phyloP scores from a whole-genome alignment of 257 asterid species.

The Orobanche coerulescens region DNA sequence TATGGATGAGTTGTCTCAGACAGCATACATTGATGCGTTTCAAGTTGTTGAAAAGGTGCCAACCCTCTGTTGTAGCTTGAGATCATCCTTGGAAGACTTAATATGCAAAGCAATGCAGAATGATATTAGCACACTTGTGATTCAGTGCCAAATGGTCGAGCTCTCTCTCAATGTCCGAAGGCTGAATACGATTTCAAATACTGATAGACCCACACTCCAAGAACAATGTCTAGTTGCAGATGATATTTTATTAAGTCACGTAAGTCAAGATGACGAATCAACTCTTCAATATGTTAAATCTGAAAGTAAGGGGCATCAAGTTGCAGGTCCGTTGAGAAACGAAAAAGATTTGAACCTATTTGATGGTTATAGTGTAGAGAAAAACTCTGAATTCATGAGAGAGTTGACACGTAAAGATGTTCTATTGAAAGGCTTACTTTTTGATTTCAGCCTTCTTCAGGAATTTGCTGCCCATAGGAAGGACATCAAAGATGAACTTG shows the following conservation, averaged over 20 bases:
- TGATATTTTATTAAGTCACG: slow-evolving; percentile 18
- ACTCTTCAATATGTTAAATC: slow-evolving; percentile 18
- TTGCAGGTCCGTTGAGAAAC: slow-evolving; percentile 16
- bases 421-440: slow-evolving; percentile 70
- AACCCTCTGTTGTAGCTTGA: slow-evolving; percentile 35
- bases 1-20: slow-evolving; percentile 37
- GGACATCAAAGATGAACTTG: slow-evolving; percentile 63
- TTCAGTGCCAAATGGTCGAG: slow-evolving; percentile 39
- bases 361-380: slow-evolving; percentile 28
- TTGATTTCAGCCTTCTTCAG: slow-evolving; percentile 82
- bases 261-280: slow-evolving; percentile 18
- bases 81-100: slow-evolving; percentile 45
- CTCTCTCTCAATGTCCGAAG: slow-evolving; percentile 24
- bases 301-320: slow-evolving; percentile 25
- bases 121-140: slow-evolving; percentile 38
- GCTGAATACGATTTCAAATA: slow-evolving; percentile 16
- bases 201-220: slow-evolving; percentile 24
- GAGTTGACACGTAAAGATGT: slow-evolving; percentile 57
- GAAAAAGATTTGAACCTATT: slow-evolving; percentile 26
- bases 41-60: slow-evolving; percentile 39
- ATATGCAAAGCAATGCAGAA: slow-evolving; percentile 36
- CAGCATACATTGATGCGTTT: slow-evolving; percentile 35
- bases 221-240: slow-evolving; percentile 22
- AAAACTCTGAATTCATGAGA: slow-evolving; percentile 43
- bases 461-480: slow-evolving; percentile 69